These are phyloP conservation scores for Carex parvula DNA, from an alignment of 176 grass and related monocot genomes.

Conservation along the genomic window DNA sequence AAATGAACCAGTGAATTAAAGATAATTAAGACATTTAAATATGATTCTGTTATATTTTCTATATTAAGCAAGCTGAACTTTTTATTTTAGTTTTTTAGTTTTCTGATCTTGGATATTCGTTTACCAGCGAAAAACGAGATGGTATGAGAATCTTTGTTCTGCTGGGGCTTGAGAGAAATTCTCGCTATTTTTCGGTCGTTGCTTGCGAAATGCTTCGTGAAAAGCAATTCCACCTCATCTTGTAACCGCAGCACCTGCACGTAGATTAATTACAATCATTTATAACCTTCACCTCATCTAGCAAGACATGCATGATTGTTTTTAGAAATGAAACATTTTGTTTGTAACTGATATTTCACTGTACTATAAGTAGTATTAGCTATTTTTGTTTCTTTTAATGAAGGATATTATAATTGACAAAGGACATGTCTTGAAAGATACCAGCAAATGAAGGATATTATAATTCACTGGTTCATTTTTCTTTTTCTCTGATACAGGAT, in stretches of 20 bases:
- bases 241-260: slow-evolving; percentile 69
- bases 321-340: neutral
- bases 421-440: neutral
- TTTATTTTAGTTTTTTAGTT: neutral
- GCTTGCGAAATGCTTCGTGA: slow-evolving; percentile 58
- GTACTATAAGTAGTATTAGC: neutral
- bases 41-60: neutral
- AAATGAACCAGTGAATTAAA: neutral
- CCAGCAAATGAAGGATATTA: no score
- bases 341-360: neutral
- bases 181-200: slow-evolving; percentile 74
- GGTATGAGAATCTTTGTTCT: slow-evolving; percentile 63
- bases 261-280: neutral
- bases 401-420: neutral
- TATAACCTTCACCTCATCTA: neutral
- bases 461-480: no score
- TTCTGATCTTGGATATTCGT: neutral
- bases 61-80: neutral
- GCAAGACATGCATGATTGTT: neutral
- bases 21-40: neutral
- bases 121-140: slow-evolving; percentile 85
- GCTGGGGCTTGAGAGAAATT: slow-evolving; percentile 79
- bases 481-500: no score
- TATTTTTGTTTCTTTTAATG: neutral
- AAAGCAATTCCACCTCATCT: slow-evolving; percentile 84